Evolutionary conservation across 129 eudicot species (phyloP), one percentile per base, ranked within the genome.

Genomic region (Centaurea solstitialis): DNA sequence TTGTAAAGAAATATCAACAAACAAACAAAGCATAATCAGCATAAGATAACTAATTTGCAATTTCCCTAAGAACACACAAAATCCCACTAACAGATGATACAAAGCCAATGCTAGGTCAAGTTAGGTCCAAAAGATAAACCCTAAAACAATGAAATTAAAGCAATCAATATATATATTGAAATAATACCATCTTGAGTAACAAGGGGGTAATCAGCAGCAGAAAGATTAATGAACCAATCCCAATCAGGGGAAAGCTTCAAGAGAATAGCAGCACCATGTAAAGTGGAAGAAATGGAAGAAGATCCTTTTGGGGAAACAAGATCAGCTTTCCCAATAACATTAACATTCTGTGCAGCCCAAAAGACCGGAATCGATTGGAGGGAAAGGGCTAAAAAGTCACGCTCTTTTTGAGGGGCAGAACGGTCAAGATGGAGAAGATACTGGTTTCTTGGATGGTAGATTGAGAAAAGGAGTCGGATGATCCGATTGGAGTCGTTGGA

Each of bases 191-290:
- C 99, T 89, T 95, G 99, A 41, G 97, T 90, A 61, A 95, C 91
- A 73, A 95, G 99, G 5, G 99, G 99, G 73, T 95, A 95, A 88
- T 95, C 97, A 74, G 76, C 72, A 70, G 91, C 94, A 83, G 89
- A 87, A 13, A 95, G 92, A 81, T 89, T 90, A 4, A 95, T 84
- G 70, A 95, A 92, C 99, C 99, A 95, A 88, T 95, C 99, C 99
- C 99, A 95, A 3, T 74, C 75, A 33, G 57, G 7, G 0, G 85
- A 81, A 47, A 95, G 62, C 69, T 90, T 82, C 20, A 95, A 86
- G 80, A 95, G 75, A 47, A 95, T 79, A 1, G 99, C 88, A 66
- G 97, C 99, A 9, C 97, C 99, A 47, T 83, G 97, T 53, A 95
- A 88, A 10, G 87, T 84, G 7, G 94, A 80, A 0, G 99, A 85